phyloP scores from a whole-genome alignment of 2,329 filamentous ascomycete species.

The Lecanicillium sp. region DNA sequence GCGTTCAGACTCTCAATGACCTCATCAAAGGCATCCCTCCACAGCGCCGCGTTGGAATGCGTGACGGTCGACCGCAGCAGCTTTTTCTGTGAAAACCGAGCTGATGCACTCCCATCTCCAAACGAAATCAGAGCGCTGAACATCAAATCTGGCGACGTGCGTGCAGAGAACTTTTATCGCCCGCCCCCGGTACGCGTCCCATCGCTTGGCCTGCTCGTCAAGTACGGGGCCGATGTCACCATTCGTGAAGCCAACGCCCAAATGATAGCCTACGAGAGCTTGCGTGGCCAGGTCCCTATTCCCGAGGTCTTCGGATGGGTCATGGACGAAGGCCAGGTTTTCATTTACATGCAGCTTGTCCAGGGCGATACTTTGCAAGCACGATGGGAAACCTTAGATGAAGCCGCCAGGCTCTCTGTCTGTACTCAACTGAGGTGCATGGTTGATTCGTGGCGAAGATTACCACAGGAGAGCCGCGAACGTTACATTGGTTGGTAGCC shows the following conservation, averaged over 20 bases:
- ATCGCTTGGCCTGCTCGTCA: slow-evolving; percentile 24
- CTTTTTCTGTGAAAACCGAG: slow-evolving; percentile 16
- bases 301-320: slow-evolving; percentile 27
- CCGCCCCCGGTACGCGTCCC: slow-evolving; percentile 23
- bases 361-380: slow-evolving; percentile 14
- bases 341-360: slow-evolving; percentile 19
- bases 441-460: slow-evolving; percentile 13
- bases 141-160: slow-evolving; percentile 10
- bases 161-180: slow-evolving; percentile 15
- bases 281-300: slow-evolving; percentile 16
- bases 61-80: slow-evolving; percentile 7
- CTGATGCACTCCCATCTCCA: slow-evolving; percentile 19
- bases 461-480: slow-evolving; percentile 11
- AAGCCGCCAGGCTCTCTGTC: slow-evolving; percentile 10
- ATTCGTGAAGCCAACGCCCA: slow-evolving; percentile 21
- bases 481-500: slow-evolving; percentile 13
- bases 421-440: slow-evolving; percentile 7
- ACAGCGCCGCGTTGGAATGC: background rate
- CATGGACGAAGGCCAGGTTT: slow-evolving; percentile 13
- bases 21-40: background rate
- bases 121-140: slow-evolving; percentile 21
- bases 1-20: too few relatives aligned
- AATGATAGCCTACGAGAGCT: slow-evolving; percentile 16
- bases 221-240: slow-evolving; percentile 24
- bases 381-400: slow-evolving; percentile 11